phyloP scores from a whole-genome alignment of 2,329 filamentous ascomycete genomes.

The Alternaria incomplexa region DNA sequence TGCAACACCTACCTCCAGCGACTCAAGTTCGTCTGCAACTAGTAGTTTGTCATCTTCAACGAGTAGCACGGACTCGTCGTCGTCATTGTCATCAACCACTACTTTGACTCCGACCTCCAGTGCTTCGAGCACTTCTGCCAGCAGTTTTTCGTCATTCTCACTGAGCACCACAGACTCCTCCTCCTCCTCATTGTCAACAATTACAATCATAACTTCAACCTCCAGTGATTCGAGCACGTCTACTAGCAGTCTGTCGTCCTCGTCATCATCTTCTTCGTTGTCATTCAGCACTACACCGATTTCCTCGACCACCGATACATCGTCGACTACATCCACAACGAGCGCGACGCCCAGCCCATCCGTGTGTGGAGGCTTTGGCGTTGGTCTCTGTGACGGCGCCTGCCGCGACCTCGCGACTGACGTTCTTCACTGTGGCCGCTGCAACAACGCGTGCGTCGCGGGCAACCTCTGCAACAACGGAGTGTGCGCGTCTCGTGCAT shows the following conservation, averaged over 20 bases:
- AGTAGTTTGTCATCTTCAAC: neutral
- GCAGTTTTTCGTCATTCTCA: neutral
- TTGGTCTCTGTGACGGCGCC: constrained; percentile 25
- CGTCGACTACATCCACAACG: neutral
- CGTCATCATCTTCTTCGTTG: neutral
- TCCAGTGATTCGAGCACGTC: neutral
- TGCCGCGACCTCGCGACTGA: constrained; percentile 33
- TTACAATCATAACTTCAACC: neutral
- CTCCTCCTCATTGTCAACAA: neutral
- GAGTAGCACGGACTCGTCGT: neutral
- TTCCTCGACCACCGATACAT: constrained; percentile 3
- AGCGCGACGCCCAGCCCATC: constrained; percentile 7
- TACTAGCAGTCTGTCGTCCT: neutral
- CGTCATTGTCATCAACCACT: neutral
- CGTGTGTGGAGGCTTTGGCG: constrained; percentile 20
- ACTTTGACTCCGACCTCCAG: neutral
- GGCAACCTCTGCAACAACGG: constrained; percentile 41
- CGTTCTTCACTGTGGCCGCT: constrained; percentile 34
- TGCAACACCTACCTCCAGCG: neutral
- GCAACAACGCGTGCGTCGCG: constrained; percentile 29
- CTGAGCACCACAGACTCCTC: neutral
- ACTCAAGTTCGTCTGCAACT: neutral
- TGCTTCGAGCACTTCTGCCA: neutral
- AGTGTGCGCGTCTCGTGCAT: constrained; percentile 37
- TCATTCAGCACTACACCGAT: neutral